Base-by-base conservation (phyloP, 106 monocot species). In the Gastrodia elata region DNA sequence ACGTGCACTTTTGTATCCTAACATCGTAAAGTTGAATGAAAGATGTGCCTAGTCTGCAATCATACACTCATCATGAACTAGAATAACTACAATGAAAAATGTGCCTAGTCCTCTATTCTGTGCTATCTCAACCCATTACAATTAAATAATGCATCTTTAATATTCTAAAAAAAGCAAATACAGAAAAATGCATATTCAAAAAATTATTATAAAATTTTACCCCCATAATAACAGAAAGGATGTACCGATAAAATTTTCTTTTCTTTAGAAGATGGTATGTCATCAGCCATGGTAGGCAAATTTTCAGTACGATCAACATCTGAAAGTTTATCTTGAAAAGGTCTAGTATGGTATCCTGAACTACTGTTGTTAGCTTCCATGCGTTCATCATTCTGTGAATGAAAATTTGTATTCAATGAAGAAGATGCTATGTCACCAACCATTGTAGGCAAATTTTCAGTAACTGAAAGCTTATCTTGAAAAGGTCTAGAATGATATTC, bases 211-310 rank as follows among this genome's bases (percentile, higher is more conserved):
- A 42, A 71, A 71, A 71, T 27, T 5, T 15, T 43, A 28, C 6
- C 71, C 41, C 16, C 6, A 71, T 11, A 56, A 70, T 24, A 46
- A 56, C 33, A 68, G 14, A 13, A 75, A 10, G 64, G 18, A 32
- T 64, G 26, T 84, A 91, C 84, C 82, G 37, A 38, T 38, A 38
- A 64, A 61, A 14, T 61, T 65, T 77, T 69, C 5, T 77, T 79
- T 48, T 43, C 78, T 64, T 18, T 16, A 67, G 73, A 65, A 70
- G 83, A 71, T 41, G 58, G 46, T 78, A 37, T 20, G 26, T 7
- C 55, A 74, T 76, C 80, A 52, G 32, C 42, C 35, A 71, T 70
- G 33, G 38, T 70, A 65, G 58, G 39, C 46, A 58, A n/a, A 57
- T 5, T 67, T 40, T 68, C 27, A 26, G 48, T 71, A 70, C 1